Base-by-base conservation (phyloP, 768 basidiomycete species). In the Hygrocybe punicea region DNA sequence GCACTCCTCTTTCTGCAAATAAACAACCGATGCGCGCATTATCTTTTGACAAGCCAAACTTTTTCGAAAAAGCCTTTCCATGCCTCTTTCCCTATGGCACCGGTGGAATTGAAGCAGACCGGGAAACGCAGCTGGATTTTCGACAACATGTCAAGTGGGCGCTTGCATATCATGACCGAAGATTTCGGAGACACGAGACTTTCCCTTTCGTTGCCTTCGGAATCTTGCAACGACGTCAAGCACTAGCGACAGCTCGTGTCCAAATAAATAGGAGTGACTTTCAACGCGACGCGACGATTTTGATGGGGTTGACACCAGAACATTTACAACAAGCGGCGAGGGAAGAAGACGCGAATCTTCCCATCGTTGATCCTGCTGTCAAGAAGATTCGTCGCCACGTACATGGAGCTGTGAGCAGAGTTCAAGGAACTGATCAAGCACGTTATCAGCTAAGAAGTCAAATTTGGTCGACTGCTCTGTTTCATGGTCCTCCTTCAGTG, bases 391-490 rank as follows among this genome's bases (percentile, higher is more conserved):
- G n/a, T n/a, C n/a, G n/a, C n/a, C n/a, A 75, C 2, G 4, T 76
- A 0, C 64, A 56, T 2, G 68, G 69, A 0, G 50, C 69, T 0
- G 13, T 58, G 5, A 62, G 60, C 0, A 58, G 59, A 1, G 69
- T 76, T 0, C 53, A 48, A 5, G 75, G 76, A 0, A 67, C 75
- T 0, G 72, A 78, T 48, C 73, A 76, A 51, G 65, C 60, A 0
- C 29, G 69, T 13, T 46, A 48, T 0, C 51, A 52, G 1, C 47
- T 73, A 0, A 62, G 72, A 1, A 56, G 65, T 2, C 66, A 77
- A 37, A 71, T 79, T 2, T 78, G 76, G 76, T 63, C 67, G 2
- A 76, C 70, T 0, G 64, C 62, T 2, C 17, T 75, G 0, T 19
- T 59, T 1, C 61, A 60, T 23, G 65, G 65, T 14, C 71, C 73